These are phyloP conservation scores for Arabidopsis thaliana DNA, from an alignment of 345 rosid genomes.

Conservation along the genomic window DNA sequence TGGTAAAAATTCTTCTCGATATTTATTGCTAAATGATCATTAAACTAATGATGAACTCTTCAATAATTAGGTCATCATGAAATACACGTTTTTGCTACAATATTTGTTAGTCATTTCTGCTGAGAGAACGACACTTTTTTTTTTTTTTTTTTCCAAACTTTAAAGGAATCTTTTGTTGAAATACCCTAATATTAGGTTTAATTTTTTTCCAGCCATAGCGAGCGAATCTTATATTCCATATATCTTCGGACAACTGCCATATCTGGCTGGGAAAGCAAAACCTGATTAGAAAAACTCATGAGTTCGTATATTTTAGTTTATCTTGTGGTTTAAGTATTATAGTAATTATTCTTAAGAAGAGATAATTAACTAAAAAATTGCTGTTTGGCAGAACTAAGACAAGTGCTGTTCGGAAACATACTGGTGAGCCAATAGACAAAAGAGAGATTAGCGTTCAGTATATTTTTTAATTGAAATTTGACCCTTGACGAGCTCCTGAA, in stretches of 20 bases:
- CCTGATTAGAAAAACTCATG: constrained; percentile 12
- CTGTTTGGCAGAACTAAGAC: constrained; percentile 35
- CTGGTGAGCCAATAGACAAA: constrained; percentile 25
- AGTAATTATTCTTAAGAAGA: constrained; percentile 4
- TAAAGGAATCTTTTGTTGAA: background rate
- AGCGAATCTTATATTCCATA: background rate
- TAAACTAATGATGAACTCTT: background rate
- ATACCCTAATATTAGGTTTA: background rate
- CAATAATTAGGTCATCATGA: background rate
- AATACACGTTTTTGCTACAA: background rate
- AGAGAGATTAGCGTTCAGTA: constrained; percentile 29
- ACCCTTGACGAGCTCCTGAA: constrained; percentile 39
- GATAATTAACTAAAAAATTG: constrained; percentile 24
- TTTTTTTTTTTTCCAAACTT: background rate
- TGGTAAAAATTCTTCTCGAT: too few species aligned
- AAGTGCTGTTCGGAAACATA: constrained; percentile 27
- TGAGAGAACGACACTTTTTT: background rate
- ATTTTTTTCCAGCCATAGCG: background rate
- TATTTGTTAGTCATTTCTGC: background rate
- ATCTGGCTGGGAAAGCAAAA: constrained; percentile 18
- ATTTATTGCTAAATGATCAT: background rate
- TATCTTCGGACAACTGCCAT: background rate
- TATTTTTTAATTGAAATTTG: constrained; percentile 18
- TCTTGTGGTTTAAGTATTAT: constrained; percentile 22
- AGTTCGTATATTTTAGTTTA: constrained; percentile 25